Conservation (phyloP, 192 early-diverging fungal genomes). For the Backusella tarrabulga region DNA sequence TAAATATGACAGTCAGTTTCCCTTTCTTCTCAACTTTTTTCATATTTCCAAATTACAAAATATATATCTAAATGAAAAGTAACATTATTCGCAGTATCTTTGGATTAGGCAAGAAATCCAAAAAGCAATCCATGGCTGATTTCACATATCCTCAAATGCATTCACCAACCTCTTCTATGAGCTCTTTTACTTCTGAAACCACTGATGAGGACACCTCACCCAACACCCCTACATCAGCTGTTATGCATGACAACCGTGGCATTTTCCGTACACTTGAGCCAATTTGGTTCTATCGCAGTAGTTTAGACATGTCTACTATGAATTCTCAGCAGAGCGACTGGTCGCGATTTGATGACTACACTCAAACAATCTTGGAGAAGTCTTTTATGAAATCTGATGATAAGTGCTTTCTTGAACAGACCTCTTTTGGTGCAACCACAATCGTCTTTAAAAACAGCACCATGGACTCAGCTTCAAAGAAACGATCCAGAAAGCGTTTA, state of each 20-base stretch:
- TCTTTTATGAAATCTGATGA: neutral
- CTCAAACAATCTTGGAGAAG: neutral
- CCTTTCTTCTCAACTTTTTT: neutral
- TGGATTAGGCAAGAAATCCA: conserved; percentile 1
- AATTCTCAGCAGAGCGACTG: neutral
- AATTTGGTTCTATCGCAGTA: conserved; percentile 12
- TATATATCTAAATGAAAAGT: neutral
- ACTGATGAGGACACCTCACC: conserved; percentile 12
- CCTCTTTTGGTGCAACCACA: conserved; percentile 2
- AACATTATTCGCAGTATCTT: neutral
- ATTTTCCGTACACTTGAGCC: conserved; percentile 27
- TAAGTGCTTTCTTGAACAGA: neutral
- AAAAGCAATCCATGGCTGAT: conserved; percentile 1
- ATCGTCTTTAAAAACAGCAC: conserved; percentile 3
- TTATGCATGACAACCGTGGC: conserved; percentile 7
- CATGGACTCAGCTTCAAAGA: neutral
- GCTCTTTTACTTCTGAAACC: conserved; percentile 10
- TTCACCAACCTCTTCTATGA: conserved; percentile 18
- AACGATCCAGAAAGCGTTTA: neutral
- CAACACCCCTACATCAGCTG: neutral
- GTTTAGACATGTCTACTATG: neutral
- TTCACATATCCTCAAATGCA: conserved; percentile 2
- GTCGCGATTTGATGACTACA: conserved; percentile 13
- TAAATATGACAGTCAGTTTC: neutral
- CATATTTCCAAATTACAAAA: neutral